A percentile compares a stretch with the other conserved stretches of the same genome.
Evolutionary conservation across 208 protist genomes (phyloP).

Genomic region (Wallacemonas sp.): DNA sequence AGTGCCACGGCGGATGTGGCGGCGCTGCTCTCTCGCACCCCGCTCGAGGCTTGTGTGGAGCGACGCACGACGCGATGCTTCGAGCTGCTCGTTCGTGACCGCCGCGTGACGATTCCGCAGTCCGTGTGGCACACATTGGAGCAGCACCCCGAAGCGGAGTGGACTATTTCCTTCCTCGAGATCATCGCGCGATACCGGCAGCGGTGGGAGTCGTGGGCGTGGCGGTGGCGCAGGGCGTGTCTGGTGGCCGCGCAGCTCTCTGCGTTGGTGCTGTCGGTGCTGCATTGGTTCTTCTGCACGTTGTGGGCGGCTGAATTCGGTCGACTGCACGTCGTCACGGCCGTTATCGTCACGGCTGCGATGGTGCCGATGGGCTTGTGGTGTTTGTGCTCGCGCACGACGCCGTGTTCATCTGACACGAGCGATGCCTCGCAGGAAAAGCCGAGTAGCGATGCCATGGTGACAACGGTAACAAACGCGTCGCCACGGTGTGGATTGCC

Average conservation of each 20-base stretch:
- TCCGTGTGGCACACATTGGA: constrained; percentile 31
- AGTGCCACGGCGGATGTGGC: constrained; percentile 13
- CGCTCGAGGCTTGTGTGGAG: constrained; percentile 28
- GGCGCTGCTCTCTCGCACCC: constrained; percentile 19
- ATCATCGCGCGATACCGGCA: constrained; percentile 26
- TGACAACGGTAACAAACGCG: background rate
- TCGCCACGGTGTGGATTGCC: background rate
- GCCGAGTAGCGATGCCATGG: background rate
- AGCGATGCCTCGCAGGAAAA: background rate
- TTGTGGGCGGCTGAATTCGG: background rate
- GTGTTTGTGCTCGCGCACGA: background rate
- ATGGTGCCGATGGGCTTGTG: constrained; percentile 20
- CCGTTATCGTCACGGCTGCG: background rate
- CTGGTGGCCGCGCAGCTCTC: constrained; percentile 7
- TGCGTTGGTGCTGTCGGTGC: constrained; percentile 16
- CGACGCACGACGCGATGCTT: constrained; percentile 24
- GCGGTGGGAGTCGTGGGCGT: constrained; percentile 39
- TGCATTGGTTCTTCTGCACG: constrained; percentile 10
- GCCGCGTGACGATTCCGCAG: constrained; percentile 21
- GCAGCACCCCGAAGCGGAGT: constrained; percentile 18
- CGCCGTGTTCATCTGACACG: background rate
- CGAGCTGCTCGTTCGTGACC: constrained; percentile 28
- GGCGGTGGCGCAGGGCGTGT: constrained; percentile 37
- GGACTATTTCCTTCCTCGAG: constrained; percentile 29
- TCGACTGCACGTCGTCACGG: background rate